phyloP scores from a whole-genome alignment of 805 yeast species.

The Wickerhamiella sorbophila region DNA sequence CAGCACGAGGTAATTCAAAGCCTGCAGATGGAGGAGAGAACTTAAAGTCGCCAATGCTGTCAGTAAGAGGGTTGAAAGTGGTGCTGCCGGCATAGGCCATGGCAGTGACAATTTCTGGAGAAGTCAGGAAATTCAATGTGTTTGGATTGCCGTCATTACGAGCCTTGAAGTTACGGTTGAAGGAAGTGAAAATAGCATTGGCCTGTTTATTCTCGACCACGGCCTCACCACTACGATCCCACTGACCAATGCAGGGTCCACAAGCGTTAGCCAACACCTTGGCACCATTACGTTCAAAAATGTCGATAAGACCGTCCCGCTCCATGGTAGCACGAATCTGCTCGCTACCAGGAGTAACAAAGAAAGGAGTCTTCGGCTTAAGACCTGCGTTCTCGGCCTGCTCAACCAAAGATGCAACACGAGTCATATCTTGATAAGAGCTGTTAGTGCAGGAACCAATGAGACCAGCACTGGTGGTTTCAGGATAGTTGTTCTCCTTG shows the following conservation, averaged over 20 bases:
- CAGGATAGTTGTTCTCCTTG: constrained; percentile 79
- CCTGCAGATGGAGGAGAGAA: constrained; percentile 69
- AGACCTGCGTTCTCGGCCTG: constrained; percentile 87
- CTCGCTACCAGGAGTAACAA: constrained; percentile 96
- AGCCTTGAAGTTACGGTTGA: constrained; percentile 94
- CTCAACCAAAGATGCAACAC: constrained; percentile 82
- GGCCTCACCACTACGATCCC: constrained; percentile 52
- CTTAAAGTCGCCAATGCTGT: constrained; percentile 66
- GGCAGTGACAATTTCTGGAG: constrained; percentile 96
- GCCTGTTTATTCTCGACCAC: background rate
- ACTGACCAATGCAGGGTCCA: constrained; percentile 99
- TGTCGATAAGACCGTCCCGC: constrained; percentile 83
- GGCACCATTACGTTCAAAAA: constrained; percentile 87
- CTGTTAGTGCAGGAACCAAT: constrained; percentile 99
- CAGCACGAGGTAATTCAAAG: constrained; percentile 58
- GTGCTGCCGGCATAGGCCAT: constrained; percentile 91
- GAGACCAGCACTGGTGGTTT: constrained; percentile 81
- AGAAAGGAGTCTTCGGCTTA: constrained; percentile 80
- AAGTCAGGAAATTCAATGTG: constrained; percentile 95
- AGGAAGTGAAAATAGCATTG: constrained; percentile 89
- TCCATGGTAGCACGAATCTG: constrained; percentile 97
- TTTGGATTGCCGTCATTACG: constrained; percentile 98
- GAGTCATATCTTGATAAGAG: constrained; percentile 94
- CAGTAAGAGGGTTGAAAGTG: constrained; percentile 82
- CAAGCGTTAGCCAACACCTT: constrained; percentile 93